phyloP scores from a whole-genome alignment of 805 yeast species.

The Wickerhamomyces chambardii region DNA sequence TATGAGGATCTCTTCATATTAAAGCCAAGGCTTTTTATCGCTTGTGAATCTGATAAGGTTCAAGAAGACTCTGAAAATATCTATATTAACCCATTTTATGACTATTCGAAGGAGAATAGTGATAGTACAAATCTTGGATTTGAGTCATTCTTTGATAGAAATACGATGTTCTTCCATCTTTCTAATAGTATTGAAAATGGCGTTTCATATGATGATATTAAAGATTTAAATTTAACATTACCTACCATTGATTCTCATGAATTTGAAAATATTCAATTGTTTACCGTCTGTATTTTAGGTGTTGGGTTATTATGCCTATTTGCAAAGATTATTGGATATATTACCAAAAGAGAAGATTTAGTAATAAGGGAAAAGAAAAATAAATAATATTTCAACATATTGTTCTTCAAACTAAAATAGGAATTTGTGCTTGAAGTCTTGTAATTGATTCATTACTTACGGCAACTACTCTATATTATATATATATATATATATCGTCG shows the following conservation, averaged over 20 bases:
- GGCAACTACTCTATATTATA: no score
- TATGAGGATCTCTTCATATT: slow-evolving; percentile 13
- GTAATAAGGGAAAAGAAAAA: no score
- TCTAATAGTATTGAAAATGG: not conserved
- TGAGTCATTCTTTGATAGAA: slow-evolving; percentile 35
- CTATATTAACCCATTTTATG: slow-evolving; percentile 22
- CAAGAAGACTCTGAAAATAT: slow-evolving; percentile 16
- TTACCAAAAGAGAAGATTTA: not conserved
- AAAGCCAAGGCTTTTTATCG: slow-evolving; percentile 39
- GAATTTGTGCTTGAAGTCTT: no score
- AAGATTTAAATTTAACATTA: slow-evolving; percentile 18
- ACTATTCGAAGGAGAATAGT: no score
- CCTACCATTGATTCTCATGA: slow-evolving; percentile 31
- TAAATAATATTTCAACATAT: no score
- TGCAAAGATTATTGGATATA: slow-evolving; percentile 5
- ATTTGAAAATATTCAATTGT: slow-evolving; percentile 21
- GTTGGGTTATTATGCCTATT: slow-evolving; percentile 25
- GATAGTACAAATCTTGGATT: slow-evolving; percentile 31
- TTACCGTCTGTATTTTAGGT: slow-evolving; percentile 25
- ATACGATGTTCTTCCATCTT: slow-evolving; percentile 32
- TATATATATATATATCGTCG: no score
- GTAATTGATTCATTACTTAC: no score
- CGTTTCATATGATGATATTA: not conserved
- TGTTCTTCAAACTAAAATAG: no score
- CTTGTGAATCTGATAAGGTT: slow-evolving; percentile 29